These are phyloP conservation scores for Arthromyces matolae DNA, from an alignment of 768 basidiomycete species.

Conservation along the genomic window DNA sequence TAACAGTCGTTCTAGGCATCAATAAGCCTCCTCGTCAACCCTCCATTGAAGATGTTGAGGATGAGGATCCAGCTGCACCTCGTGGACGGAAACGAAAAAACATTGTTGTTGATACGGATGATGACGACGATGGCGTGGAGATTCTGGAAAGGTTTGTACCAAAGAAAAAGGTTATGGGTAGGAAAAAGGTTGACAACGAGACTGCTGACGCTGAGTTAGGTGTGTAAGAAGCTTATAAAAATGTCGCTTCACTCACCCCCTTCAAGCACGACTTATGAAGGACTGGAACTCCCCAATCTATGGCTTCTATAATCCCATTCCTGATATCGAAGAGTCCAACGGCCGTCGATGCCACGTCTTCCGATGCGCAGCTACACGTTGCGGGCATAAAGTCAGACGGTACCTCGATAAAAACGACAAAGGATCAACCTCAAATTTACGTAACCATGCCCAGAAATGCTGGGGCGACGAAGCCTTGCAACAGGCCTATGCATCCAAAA, in stretches of 20 bases:
- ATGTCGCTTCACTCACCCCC: not conserved
- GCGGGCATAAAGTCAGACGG: slow-evolving; percentile 4
- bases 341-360: slow-evolving; percentile 21
- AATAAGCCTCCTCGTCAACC: too few relatives aligned
- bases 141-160: not conserved
- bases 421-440: slow-evolving; percentile 26
- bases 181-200: too few relatives aligned
- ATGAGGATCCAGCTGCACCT: too few relatives aligned
- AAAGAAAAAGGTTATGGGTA: too few relatives aligned
- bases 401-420: slow-evolving; percentile 25
- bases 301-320: slow-evolving; percentile 22
- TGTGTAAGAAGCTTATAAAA: not conserved
- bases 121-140: not conserved
- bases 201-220: not conserved
- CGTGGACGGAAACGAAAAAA: too few relatives aligned
- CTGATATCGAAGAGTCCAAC: slow-evolving; percentile 16
- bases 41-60: too few relatives aligned
- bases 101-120: not conserved
- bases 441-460: slow-evolving; percentile 24
- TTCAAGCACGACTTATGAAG: slow-evolving; percentile 19
- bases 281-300: slow-evolving; percentile 27
- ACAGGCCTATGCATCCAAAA: slow-evolving; percentile 11
- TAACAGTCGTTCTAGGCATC: too few relatives aligned
- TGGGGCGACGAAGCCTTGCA: slow-evolving; percentile 26
- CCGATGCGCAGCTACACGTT: slow-evolving; percentile 17